A percentile compares a stretch with the other conserved stretches of the same genome.
Evolutionary conservation across 441 rosid genomes (phyloP).

Genomic region (Viola pubescens): DNA sequence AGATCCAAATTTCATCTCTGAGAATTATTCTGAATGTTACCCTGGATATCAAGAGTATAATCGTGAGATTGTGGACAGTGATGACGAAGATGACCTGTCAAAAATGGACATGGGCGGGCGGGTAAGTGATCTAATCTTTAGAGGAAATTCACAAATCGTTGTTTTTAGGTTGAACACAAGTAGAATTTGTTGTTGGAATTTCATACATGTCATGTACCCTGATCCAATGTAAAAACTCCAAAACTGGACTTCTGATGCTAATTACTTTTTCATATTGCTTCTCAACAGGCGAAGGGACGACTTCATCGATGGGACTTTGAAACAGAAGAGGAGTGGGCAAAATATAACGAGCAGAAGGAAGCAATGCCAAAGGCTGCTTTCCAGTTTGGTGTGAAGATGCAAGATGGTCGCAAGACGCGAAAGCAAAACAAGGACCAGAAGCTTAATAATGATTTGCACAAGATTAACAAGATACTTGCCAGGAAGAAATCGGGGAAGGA

Average conservation of each 20-base stretch:
- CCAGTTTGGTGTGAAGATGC: conserved; percentile 98
- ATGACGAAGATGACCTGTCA: conserved; percentile 84
- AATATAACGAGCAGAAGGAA: conserved; percentile 94
- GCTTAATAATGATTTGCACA: conserved; percentile 72
- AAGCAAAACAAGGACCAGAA: conserved; percentile 97
- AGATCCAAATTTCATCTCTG: conserved; percentile 90
- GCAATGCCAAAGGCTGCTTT: conserved; percentile 98
- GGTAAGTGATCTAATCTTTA: conserved; percentile 31
- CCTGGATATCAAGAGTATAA: conserved; percentile 96
- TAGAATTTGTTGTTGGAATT: background rate
- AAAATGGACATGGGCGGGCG: conserved; percentile 99
- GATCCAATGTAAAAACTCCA: background rate
- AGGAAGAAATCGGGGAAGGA: conserved; percentile 84
- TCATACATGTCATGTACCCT: background rate
- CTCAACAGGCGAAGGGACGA: conserved; percentile 85
- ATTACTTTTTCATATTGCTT: conserved; percentile 8
- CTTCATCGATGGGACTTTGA: conserved; percentile 95
- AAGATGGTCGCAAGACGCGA: conserved; percentile 87
- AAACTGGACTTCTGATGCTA: conserved; percentile 5
- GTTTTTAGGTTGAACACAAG: background rate
- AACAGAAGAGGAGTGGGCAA: conserved; percentile 94
- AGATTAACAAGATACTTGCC: conserved; percentile 82
- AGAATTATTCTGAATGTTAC: conserved; percentile 95
- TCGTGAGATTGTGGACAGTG: conserved; percentile 85
- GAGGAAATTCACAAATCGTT: background rate